Evolutionary conservation across 192 early-diverging fungal genomes (phyloP), one percentile per base, ranked within the genome.

Genomic region (Cetraspora pellucida): DNA sequence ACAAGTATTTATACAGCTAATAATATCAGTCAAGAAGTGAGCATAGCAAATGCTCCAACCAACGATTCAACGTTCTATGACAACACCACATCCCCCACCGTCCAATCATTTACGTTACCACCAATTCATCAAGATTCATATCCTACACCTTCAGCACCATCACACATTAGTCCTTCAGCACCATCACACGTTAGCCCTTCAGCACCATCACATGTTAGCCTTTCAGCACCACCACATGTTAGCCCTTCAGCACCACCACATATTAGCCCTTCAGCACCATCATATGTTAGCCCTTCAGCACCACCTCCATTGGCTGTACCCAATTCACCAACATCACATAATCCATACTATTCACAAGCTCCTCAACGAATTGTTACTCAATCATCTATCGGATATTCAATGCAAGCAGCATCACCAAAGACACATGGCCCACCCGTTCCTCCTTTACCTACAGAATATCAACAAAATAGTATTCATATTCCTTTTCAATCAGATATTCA

Each of bases 1-100:
- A 37, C 37, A 37, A 63, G 14, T 27, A 82, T 81, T 65, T 77
- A 66, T 14, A 75, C 76, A 52, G 44, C 77, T 0, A 79, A 63
- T 45, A 21, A 71, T 46, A 69, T 44, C 17, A 44, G 77, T 57
- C 13, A 66, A 73, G 27, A 23, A 55, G 4, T 21, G 2, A 54
- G 11, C 8, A 1, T 0, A 19, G 19, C 28, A 30, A 72, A 11
- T 31, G 11, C 37, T 25, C 25, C 52, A 58, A 30, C 70, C 27
- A 72, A 43, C 55, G n/a, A 21, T 44, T 27, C 27, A 11, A 37
- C 50, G 19, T 58, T 23, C 45, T 54, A 54, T 14, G 16, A 70
- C 50, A 28, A 9, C 2, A 28, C 21, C 10, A 27, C 68, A 0
- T n/a, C 21, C 5, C 31, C 8, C 49, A 52, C 19, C 49, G 13